A percentile compares a stretch with the other conserved stretches of the same genome.
Evolutionary conservation across 2,329 filamentous ascomycete species (phyloP).

Genomic region (Emergomyces pasteurianus): DNA sequence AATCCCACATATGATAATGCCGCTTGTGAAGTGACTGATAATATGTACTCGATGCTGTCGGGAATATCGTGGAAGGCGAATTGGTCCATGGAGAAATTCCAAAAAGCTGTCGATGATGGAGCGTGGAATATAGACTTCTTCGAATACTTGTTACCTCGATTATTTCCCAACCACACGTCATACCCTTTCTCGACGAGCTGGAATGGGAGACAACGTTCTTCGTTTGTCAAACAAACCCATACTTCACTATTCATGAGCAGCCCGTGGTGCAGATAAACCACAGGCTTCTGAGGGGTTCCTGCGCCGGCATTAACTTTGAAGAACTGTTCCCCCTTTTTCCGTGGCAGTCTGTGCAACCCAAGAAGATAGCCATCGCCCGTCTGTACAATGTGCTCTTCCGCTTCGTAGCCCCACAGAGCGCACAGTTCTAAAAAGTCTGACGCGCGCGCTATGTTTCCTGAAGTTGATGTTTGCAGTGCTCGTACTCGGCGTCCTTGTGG

Average conservation of each 20-base stretch:
- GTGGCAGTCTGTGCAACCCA: conserved; percentile 76
- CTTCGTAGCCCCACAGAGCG: conserved; percentile 77
- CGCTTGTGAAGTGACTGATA: conserved; percentile 67
- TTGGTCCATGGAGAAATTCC: conserved; percentile 97
- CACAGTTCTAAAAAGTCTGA: conserved; percentile 93
- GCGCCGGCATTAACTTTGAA: conserved; percentile 59
- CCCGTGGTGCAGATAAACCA: conserved; percentile 90
- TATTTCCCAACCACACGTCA: conserved; percentile 97
- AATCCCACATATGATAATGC: conserved; percentile 95
- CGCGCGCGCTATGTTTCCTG: conserved; percentile 68
- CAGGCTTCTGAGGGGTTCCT: conserved; percentile 61
- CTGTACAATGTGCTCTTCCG: conserved; percentile 92
- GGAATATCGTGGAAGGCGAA: conserved; percentile 98
- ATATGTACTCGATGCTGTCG: conserved; percentile 82
- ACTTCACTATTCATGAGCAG: conserved; percentile 98
- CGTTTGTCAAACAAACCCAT: conserved; percentile 87
- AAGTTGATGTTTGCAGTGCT: conserved; percentile 57
- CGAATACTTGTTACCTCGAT: conserved; percentile 96
- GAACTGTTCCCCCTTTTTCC: conserved; percentile 52
- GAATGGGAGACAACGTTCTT: conserved; percentile 76
- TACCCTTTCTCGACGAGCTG: conserved; percentile 80
- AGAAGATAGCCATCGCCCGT: conserved; percentile 89
- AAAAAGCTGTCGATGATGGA: conserved; percentile 67
- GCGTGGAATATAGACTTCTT: conserved; percentile 77
- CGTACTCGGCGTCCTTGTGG: conserved; percentile 54